Conservation (phyloP, 257 asterid genomes). For the Forsythia suspensa region DNA sequence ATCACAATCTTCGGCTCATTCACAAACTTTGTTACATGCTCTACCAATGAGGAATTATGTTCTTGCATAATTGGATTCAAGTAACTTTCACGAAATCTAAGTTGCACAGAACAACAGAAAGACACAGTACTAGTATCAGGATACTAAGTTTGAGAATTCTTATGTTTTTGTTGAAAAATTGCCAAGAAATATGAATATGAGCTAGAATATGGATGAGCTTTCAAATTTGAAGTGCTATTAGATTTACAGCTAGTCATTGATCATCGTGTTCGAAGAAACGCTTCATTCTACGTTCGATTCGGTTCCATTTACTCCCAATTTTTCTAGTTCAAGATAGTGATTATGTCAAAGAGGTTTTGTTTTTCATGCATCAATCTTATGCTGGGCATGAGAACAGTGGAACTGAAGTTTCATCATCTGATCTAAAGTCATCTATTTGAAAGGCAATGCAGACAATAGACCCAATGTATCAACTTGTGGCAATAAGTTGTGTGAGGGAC, state of each 20-base stretch:
- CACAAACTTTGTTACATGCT: constrained; percentile 27
- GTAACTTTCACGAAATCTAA: background rate
- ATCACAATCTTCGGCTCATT: constrained; percentile 25
- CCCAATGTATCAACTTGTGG: background rate
- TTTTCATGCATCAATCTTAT: background rate
- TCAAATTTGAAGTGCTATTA: no score
- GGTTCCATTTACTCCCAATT: background rate
- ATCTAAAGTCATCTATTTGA: constrained; percentile 33
- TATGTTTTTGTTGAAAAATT: background rate
- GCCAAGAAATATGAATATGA: background rate
- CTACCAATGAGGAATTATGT: constrained; percentile 21
- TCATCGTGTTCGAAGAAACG: background rate
- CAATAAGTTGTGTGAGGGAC: no score
- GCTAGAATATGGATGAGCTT: no score
- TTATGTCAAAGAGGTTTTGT: background rate
- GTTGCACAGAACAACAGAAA: background rate
- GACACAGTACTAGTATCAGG: background rate
- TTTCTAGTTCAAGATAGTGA: background rate
- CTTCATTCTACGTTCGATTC: no score
- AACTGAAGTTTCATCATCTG: constrained; percentile 23
- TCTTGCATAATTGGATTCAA: constrained; percentile 17
- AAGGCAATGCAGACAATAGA: background rate
- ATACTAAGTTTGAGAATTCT: background rate
- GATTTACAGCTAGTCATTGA: no score
- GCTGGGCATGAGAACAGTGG: constrained; percentile 14